A percentile compares a stretch with the other conserved stretches of the same genome.
Conservation (phyloP, 1,139 yeast genomes). For the Pichia sp. region DNA sequence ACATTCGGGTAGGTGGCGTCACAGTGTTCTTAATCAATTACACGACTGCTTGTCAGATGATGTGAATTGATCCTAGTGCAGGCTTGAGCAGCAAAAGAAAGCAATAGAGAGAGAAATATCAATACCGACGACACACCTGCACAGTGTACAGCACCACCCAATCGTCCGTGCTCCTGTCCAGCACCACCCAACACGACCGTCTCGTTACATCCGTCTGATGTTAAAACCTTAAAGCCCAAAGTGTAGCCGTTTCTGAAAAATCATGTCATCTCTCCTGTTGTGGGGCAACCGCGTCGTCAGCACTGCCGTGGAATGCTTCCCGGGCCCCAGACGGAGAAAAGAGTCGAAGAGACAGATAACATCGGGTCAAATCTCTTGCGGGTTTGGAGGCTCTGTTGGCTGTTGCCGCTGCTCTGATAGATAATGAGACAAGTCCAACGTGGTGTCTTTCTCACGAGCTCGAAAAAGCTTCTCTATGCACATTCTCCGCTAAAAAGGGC, state of each 20-base stretch:
- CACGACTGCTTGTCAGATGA: no score
- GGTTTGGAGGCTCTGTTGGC: no score
- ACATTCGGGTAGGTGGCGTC: neutral
- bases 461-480: constrained; percentile 12
- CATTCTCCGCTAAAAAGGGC: constrained; percentile 19
- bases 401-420: no score
- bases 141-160: no score
- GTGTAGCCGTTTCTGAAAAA: neutral
- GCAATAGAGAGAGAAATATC: no score
- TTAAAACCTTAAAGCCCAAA: neutral
- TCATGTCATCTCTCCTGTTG: neutral
- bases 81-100: no score
- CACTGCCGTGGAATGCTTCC: neutral
- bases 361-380: no score
- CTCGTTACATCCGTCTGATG: neutral
- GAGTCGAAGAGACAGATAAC: no score
- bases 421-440: constrained; percentile 7
- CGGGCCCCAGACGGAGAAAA: neutral
- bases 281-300: neutral
- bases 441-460: constrained; percentile 3
- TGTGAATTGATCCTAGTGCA: no score
- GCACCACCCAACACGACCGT: neutral
- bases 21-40: no score
- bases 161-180: no score
- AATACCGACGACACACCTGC: no score